Evolutionary conservation across 805 yeast genomes (phyloP).

Genomic region (Wickerhamomyces chaumierensis): DNA sequence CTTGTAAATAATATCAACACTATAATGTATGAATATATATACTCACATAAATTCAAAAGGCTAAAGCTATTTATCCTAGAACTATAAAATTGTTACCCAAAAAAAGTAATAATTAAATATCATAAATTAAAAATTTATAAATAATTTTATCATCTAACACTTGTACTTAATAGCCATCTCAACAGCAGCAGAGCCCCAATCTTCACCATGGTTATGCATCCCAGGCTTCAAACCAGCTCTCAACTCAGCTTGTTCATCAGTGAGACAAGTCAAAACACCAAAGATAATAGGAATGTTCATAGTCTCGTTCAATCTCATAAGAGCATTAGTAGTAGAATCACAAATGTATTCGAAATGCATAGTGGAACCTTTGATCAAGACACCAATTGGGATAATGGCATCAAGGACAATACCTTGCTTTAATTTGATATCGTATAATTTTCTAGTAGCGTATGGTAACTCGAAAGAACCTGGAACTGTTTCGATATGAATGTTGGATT

Average conservation of each 20-base stretch:
- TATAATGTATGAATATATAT: too few relatives aligned
- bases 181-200: slow-evolving; percentile 98
- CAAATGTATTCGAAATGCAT: slow-evolving; percentile 98
- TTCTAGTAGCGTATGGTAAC: slow-evolving; percentile 71
- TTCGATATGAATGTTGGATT: slow-evolving; percentile 68
- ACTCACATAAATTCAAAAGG: too few relatives aligned
- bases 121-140: too few relatives aligned
- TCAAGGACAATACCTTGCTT: slow-evolving; percentile 44
- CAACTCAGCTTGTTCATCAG: slow-evolving; percentile 86
- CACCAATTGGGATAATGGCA: slow-evolving; percentile 90
- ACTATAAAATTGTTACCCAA: too few relatives aligned
- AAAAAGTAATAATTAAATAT: too few relatives aligned
- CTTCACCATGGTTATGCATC: slow-evolving; percentile 93
- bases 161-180: slow-evolving; percentile 63
- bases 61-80: too few relatives aligned
- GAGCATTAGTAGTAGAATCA: slow-evolving; percentile 74
- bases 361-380: slow-evolving; percentile 89
- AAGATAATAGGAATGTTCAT: slow-evolving; percentile 74
- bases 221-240: slow-evolving; percentile 81
- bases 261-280: slow-evolving; percentile 86
- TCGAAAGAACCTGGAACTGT: slow-evolving; percentile 94
- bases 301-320: slow-evolving; percentile 72
- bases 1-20: too few relatives aligned
- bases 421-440: slow-evolving; percentile 31
- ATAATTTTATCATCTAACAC: too few relatives aligned